Conservation (phyloP, 345 rosid genomes). For the Stellera chamaejasme region DNA sequence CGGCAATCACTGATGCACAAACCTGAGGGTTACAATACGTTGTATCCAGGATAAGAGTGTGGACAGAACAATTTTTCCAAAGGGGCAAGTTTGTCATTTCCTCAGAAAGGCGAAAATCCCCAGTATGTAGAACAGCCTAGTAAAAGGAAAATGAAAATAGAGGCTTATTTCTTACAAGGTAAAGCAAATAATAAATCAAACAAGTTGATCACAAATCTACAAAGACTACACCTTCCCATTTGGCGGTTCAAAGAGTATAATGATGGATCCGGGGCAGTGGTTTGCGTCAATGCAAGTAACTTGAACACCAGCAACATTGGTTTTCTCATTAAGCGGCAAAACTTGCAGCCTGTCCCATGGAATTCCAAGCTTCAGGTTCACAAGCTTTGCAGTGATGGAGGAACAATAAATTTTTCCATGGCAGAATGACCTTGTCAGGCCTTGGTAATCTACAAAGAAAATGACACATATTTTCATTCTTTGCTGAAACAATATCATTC, state of each 20-base stretch:
- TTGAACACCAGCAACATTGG: constrained; percentile 46
- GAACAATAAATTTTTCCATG: constrained; percentile 95
- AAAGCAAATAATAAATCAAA: not conserved
- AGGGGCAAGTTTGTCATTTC: constrained; percentile 38
- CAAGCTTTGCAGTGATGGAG: constrained; percentile 72
- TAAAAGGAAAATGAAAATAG: constrained; percentile 12
- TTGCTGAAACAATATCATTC: too few species aligned
- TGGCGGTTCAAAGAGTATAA: constrained; percentile 82
- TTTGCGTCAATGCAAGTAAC: constrained; percentile 93
- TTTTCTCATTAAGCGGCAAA: constrained; percentile 63
- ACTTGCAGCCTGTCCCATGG: constrained; percentile 75
- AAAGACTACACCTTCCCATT: constrained; percentile 71
- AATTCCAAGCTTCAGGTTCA: constrained; percentile 80
- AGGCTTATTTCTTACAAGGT: constrained; percentile 6
- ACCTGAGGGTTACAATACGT: constrained; percentile 95
- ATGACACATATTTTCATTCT: not conserved
- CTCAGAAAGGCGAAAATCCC: constrained; percentile 81
- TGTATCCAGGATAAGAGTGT: constrained; percentile 92
- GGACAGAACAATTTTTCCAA: constrained; percentile 34
- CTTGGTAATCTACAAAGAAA: constrained; percentile 84
- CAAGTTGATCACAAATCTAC: constrained; percentile 2
- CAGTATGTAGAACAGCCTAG: constrained; percentile 82
- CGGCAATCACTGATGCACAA: constrained; percentile 9
- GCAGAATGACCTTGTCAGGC: constrained; percentile 72
- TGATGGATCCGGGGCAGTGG: constrained; percentile 89